phyloP scores from a whole-genome alignment of 305 asterid species.

The Plantago rigida region DNA sequence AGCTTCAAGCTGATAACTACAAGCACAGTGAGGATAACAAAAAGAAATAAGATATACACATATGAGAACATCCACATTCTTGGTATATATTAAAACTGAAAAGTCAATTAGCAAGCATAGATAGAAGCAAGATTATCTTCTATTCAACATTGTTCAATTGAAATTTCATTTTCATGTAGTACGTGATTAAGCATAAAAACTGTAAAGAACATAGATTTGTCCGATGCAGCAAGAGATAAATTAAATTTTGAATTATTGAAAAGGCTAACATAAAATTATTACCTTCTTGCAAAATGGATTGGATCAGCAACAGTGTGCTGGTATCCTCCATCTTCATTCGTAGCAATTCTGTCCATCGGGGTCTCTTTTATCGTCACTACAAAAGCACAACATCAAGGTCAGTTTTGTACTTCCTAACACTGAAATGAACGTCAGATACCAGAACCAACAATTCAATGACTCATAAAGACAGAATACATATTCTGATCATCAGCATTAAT shows the following conservation, averaged over 20 bases:
- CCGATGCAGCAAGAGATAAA: neutral
- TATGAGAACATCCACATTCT: neutral
- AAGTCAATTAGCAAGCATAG: neutral
- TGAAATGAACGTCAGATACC: neutral
- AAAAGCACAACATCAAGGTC: neutral
- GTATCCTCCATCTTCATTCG: slow-evolving; percentile 29
- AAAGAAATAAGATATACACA: neutral
- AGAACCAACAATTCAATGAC: neutral
- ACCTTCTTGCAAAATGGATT: slow-evolving; percentile 49
- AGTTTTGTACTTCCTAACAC: neutral
- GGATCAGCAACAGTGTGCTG: slow-evolving; percentile 31
- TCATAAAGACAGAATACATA: neutral
- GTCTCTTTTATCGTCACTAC: neutral
- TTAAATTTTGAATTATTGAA: neutral
- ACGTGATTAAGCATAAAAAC: too few species aligned
- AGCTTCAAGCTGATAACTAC: slow-evolving; percentile 78
- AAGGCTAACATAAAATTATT: slow-evolving; percentile 7
- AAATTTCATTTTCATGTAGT: neutral
- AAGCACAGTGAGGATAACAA: slow-evolving; percentile 20
- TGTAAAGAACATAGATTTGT: neutral
- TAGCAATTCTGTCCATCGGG: slow-evolving; percentile 20
- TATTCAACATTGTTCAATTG: neutral
- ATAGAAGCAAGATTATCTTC: too few species aligned
- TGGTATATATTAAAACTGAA: neutral
- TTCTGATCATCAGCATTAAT: too few species aligned